Evolutionary conservation across 129 eudicot species (phyloP).

Genomic region (Centrapalus pauciflorus): DNA sequence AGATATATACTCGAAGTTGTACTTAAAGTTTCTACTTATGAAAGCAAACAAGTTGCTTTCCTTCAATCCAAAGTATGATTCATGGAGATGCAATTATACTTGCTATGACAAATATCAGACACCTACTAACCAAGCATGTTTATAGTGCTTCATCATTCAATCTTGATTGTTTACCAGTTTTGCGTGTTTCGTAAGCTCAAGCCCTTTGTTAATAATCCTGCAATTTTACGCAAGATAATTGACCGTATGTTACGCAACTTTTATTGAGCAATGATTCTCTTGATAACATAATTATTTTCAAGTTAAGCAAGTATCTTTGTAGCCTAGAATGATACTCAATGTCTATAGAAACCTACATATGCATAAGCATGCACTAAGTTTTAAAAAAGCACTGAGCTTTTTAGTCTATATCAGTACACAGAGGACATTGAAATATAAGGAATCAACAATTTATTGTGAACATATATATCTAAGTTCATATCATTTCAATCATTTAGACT

Average conservation of each 20-base stretch:
- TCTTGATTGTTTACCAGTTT: constrained; percentile 10
- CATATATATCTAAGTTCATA: neutral
- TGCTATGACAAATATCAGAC: constrained; percentile 15
- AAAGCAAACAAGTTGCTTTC: constrained; percentile 21
- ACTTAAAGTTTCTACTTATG: constrained; percentile 19
- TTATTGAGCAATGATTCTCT: constrained; percentile 45
- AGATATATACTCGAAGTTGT: neutral
- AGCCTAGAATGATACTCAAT: constrained; percentile 9
- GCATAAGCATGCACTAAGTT: constrained; percentile 8
- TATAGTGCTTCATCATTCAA: constrained; percentile 26
- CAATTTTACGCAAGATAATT: constrained; percentile 28
- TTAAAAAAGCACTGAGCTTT: neutral
- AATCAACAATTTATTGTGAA: neutral
- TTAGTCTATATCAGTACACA: neutral
- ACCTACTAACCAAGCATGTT: constrained; percentile 31
- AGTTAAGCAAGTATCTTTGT: constrained; percentile 12
- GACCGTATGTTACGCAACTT: constrained; percentile 37
- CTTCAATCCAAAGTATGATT: constrained; percentile 27
- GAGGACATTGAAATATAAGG: neutral
- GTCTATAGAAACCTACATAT: constrained; percentile 10
- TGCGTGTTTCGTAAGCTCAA: constrained; percentile 31
- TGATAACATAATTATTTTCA: constrained; percentile 13
- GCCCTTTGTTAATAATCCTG: constrained; percentile 33
- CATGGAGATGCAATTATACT: constrained; percentile 31
- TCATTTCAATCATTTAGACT: constrained; percentile 9